These are phyloP conservation scores for Scorias spongiosa DNA, from an alignment of 2,329 filamentous ascomycete genomes.

Conservation along the genomic window DNA sequence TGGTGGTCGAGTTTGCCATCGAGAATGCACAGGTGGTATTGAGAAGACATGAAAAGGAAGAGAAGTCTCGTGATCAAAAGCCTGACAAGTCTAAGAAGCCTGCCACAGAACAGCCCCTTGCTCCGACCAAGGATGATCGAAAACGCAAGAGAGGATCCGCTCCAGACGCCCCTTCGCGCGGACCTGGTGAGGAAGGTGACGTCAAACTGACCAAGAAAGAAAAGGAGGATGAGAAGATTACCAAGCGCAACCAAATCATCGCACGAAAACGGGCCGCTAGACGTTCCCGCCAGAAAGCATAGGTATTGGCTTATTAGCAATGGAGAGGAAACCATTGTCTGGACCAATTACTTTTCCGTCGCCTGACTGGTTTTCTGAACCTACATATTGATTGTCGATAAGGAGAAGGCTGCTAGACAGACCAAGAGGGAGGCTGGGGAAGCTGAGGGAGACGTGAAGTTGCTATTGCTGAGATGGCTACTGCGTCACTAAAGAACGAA, in stretches of 20 bases:
- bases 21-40: conserved; percentile 95
- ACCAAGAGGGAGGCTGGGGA: too few species aligned
- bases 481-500: too few species aligned
- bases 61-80: conserved; percentile 34
- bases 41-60: conserved; percentile 52
- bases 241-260: conserved; percentile 62
- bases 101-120: conserved; percentile 6
- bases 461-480: too few species aligned
- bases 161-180: conserved; percentile 9
- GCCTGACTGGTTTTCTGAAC: too few species aligned
- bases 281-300: background rate
- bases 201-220: conserved; percentile 17
- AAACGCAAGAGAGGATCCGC: conserved; percentile 25
- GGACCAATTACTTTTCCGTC: too few species aligned
- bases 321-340: too few species aligned
- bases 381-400: too few species aligned
- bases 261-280: conserved; percentile 69
- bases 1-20: conserved; percentile 95
- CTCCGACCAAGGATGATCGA: conserved; percentile 5
- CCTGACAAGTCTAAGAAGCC: background rate
- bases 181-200: conserved; percentile 6
- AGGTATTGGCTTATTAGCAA: background rate
- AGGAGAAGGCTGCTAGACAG: too few species aligned
- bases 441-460: too few species aligned
- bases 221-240: conserved; percentile 36